A percentile compares a stretch with the other conserved stretches of the same genome.
Conservation (phyloP, 78 protist genomes). For the Creolimax fragrantissima region DNA sequence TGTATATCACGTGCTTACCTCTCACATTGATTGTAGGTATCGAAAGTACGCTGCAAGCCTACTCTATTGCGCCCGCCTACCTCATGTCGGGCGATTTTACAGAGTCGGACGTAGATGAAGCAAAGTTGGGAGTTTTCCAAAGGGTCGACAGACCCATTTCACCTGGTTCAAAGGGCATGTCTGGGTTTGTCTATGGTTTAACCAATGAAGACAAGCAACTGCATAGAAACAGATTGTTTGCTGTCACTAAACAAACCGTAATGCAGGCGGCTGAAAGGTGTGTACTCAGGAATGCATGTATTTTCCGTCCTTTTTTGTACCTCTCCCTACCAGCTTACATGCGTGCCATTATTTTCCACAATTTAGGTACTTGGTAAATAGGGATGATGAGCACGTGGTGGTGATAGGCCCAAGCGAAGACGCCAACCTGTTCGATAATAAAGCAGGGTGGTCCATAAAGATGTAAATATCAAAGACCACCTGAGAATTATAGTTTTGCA, state of each 20-base stretch:
- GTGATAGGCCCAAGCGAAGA: neutral
- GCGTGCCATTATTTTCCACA: too few species aligned
- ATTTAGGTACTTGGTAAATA: neutral
- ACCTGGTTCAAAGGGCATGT: conserved; percentile 2
- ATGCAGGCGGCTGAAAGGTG: neutral
- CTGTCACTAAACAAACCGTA: neutral
- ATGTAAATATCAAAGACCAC: neutral
- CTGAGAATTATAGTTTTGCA: neutral
- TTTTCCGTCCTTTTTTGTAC: too few species aligned
- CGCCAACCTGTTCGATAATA: neutral
- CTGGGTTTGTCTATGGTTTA: neutral
- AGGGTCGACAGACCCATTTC: neutral
- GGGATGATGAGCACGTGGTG: neutral
- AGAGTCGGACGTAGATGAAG: neutral
- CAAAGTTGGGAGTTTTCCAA: neutral
- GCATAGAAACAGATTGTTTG: conserved; percentile 4
- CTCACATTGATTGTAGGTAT: too few species aligned
- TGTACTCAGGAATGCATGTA: neutral
- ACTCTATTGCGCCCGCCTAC: neutral
- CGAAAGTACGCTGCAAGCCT: neutral
- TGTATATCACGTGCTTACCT: too few species aligned
- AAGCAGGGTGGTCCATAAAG: neutral
- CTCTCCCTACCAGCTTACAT: too few species aligned
- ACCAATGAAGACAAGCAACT: neutral
- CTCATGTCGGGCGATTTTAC: neutral